These are phyloP conservation scores for Lodderomyces beijingensis DNA, from an alignment of 1,139 yeast genomes.

Conservation along the genomic window DNA sequence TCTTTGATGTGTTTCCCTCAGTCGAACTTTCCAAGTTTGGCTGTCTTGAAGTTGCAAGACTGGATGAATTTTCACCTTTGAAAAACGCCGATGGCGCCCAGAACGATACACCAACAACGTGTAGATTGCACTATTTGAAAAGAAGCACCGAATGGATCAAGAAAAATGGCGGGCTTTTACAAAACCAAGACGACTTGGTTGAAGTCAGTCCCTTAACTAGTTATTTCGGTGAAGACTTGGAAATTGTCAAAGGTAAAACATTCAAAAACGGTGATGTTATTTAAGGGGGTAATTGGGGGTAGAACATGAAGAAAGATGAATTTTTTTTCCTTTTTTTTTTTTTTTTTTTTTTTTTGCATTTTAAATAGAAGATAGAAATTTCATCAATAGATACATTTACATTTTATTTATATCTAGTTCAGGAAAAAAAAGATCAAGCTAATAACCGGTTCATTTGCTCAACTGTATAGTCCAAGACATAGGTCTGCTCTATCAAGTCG, in stretches of 20 bases:
- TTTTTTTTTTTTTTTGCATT: background rate
- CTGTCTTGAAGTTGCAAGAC: conserved; percentile 84
- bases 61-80: conserved; percentile 86
- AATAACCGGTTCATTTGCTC: conserved; percentile 60
- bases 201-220: conserved; percentile 76
- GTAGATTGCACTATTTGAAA: conserved; percentile 59
- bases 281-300: conserved; percentile 14
- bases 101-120: conserved; percentile 82
- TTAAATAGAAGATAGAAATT: background rate
- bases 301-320: background rate
- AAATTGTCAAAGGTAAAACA: conserved; percentile 48
- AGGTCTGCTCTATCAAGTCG: conserved; percentile 79
- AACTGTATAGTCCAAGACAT: conserved; percentile 76
- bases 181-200: conserved; percentile 48
- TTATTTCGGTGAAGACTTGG: conserved; percentile 83
- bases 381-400: background rate
- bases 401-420: too few species aligned
- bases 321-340: background rate
- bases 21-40: conserved; percentile 76
- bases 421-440: too few species aligned
- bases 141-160: conserved; percentile 77
- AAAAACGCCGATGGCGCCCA: conserved; percentile 84
- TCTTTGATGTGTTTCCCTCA: conserved; percentile 90
- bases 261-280: conserved; percentile 42
- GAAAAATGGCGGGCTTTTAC: conserved; percentile 62